Evolutionary conservation across 78 protist genomes (phyloP).

Genomic region (Polysphondylium violaceum): DNA sequence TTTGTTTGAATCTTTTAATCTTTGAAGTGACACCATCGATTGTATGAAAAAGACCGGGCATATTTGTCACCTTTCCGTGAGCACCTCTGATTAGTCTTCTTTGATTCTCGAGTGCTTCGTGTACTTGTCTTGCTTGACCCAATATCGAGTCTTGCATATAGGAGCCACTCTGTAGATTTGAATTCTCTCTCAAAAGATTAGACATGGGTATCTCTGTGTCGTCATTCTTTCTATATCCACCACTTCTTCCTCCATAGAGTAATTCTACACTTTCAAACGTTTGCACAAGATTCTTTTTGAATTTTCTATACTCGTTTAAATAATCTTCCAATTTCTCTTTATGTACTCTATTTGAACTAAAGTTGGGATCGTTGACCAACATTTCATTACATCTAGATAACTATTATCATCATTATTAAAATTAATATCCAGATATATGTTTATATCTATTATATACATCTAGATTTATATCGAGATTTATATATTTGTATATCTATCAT

Average conservation of each 20-base stretch:
- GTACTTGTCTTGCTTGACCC: conserved; percentile 82
- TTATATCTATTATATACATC: background rate
- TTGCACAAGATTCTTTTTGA: conserved; percentile 22
- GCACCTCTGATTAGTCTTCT: conserved; percentile 70
- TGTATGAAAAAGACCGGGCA: conserved; percentile 54
- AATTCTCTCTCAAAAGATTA: conserved; percentile 55
- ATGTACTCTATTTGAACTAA: conserved; percentile 43
- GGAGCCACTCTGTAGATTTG: conserved; percentile 13
- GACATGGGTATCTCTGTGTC: conserved; percentile 74
- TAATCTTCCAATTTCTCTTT: conserved; percentile 67
- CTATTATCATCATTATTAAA: background rate
- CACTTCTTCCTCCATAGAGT: conserved; percentile 39
- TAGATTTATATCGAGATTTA: background rate
- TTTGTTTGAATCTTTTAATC: conserved; percentile 62
- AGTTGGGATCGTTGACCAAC: conserved; percentile 43
- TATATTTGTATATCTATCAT: background rate
- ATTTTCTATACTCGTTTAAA: conserved; percentile 51
- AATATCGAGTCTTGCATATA: conserved; percentile 54
- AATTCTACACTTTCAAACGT: conserved; percentile 35
- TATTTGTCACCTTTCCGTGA: conserved; percentile 20
- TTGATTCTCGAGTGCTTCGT: conserved; percentile 75
- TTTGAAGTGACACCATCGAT: conserved; percentile 61
- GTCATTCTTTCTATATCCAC: conserved; percentile 43
- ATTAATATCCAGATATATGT: background rate
- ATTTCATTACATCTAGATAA: conserved; percentile 53